A percentile compares a stretch with the other conserved stretches of the same genome.
phyloP scores from a whole-genome alignment of 2,329 filamentous ascomycete species.

The Ascochyta fabae region DNA sequence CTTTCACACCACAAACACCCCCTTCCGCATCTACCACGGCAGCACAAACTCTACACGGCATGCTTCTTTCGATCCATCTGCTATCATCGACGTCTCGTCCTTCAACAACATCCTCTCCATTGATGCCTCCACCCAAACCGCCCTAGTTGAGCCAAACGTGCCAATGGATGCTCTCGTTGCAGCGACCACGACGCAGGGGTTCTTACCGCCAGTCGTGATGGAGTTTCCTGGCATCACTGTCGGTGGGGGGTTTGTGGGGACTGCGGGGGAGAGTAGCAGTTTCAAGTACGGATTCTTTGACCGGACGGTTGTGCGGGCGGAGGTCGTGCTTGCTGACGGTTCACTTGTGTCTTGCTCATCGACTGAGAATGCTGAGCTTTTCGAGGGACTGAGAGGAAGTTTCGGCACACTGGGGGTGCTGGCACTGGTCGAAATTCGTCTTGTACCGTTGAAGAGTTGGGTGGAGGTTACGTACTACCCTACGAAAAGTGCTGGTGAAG shows the following conservation, averaged over 20 bases:
- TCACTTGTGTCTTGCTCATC: constrained; percentile 58
- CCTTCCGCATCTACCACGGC: constrained; percentile 68
- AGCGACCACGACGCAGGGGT: constrained; percentile 59
- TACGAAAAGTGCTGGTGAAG: constrained; percentile 55
- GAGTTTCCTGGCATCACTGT: constrained; percentile 75
- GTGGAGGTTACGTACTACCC: constrained; percentile 70
- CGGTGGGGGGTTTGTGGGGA: constrained; percentile 71
- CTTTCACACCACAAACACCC: constrained; percentile 35
- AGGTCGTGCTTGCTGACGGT: constrained; percentile 68
- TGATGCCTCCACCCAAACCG: constrained; percentile 59
- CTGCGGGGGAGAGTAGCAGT: constrained; percentile 70
- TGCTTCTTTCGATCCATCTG: constrained; percentile 42
- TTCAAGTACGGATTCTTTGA: constrained; percentile 74
- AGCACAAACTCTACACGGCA: constrained; percentile 77
- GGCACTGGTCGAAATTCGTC: constrained; percentile 64
- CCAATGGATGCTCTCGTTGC: constrained; percentile 69
- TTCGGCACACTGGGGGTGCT: constrained; percentile 68
- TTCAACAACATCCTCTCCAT: constrained; percentile 69
- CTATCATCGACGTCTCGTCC: constrained; percentile 67
- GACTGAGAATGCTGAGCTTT: constrained; percentile 59
- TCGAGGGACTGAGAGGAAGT: constrained; percentile 64
- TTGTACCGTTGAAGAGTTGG: constrained; percentile 60
- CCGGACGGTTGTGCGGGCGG: constrained; percentile 65
- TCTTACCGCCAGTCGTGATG: constrained; percentile 72
- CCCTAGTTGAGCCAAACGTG: constrained; percentile 72